Evolutionary conservation across 1,284 basidiomycete species (phyloP).

Genomic region (Apiotrichum gracile): DNA sequence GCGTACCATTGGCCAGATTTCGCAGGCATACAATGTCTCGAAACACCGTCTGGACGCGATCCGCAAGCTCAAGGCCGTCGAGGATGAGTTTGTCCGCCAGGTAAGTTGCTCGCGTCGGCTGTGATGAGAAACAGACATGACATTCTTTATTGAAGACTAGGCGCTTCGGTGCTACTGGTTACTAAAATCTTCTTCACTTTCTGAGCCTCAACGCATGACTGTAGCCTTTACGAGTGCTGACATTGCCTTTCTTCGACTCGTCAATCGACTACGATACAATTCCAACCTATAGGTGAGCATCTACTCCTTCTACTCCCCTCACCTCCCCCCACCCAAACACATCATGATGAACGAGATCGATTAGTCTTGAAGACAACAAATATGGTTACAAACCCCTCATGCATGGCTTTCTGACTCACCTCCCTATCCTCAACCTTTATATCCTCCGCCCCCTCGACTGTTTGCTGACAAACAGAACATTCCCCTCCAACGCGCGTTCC

Average conservation of each 20-base stretch:
- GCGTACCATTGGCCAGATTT: conserved; percentile 29
- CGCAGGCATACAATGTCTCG: conserved; percentile 37
- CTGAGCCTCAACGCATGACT: conserved; percentile 26
- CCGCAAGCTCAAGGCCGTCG: conserved; percentile 41
- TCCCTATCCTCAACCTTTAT: conserved; percentile 1
- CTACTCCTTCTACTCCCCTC: not conserved
- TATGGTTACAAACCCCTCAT: conserved; percentile 45
- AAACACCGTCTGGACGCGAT: conserved; percentile 44
- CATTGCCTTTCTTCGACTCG: conserved; percentile 4
- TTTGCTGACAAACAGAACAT: conserved; percentile 26
- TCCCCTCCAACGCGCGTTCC: conserved; percentile 41
- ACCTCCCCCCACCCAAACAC: conserved; percentile 11
- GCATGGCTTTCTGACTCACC: conserved; percentile 46
- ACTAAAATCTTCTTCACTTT: conserved; percentile 49
- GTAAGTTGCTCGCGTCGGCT: conserved; percentile 26
- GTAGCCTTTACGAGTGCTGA: conserved; percentile 16
- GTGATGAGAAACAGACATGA: conserved; percentile 33
- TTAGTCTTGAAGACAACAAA: conserved; percentile 49
- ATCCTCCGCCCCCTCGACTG: not conserved
- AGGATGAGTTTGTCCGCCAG: conserved; percentile 39
- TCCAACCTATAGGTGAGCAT: conserved; percentile 34
- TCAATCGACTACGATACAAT: not conserved
- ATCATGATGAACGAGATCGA: conserved; percentile 44
- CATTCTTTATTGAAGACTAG: conserved; percentile 46
- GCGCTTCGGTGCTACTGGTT: conserved; percentile 30